Percentiles rank a stretch among this genome's conserved stretches.
Evolutionary conservation across 495 filamentous ascomycete genomes (phyloP).

Genomic region (Annulohypoxylon nitens): DNA sequence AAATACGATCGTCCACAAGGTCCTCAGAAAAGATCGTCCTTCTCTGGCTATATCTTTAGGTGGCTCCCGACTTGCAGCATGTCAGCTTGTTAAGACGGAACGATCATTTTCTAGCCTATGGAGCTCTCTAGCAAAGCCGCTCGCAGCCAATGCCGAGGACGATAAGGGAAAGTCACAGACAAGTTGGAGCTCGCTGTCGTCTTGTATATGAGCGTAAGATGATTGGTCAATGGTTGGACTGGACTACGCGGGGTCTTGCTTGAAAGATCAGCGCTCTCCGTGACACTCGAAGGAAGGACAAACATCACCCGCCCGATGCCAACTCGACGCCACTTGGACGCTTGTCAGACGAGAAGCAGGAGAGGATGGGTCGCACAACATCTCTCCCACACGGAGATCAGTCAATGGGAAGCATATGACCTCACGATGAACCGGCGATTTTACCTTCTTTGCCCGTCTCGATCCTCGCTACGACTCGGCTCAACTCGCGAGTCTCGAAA

Average conservation of each 20-base stretch:
- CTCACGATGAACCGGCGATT: constrained; percentile 43
- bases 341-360: constrained; percentile 39
- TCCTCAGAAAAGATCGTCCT: not conserved
- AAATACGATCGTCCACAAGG: constrained; percentile 33
- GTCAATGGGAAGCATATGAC: constrained; percentile 39
- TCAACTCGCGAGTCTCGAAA: constrained; percentile 2
- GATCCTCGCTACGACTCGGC: constrained; percentile 29
- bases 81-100: not conserved
- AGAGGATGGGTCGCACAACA: constrained; percentile 39
- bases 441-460: constrained; percentile 30
- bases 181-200: constrained; percentile 39
- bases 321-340: constrained; percentile 13
- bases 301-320: constrained; percentile 39
- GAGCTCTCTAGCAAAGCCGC: constrained; percentile 9
- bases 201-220: constrained; percentile 36
- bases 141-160: constrained; percentile 34
- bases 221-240: constrained; percentile 46
- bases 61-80: constrained; percentile 20
- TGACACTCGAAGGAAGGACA: constrained; percentile 38
- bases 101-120: constrained; percentile 10
- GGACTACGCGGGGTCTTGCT: constrained; percentile 36
- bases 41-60: constrained; percentile 38
- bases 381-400: constrained; percentile 31
- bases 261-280: constrained; percentile 32
- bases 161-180: constrained; percentile 45